Base-by-base conservation (phyloP, 441 rosid species). In the Jatropha podagrica region DNA sequence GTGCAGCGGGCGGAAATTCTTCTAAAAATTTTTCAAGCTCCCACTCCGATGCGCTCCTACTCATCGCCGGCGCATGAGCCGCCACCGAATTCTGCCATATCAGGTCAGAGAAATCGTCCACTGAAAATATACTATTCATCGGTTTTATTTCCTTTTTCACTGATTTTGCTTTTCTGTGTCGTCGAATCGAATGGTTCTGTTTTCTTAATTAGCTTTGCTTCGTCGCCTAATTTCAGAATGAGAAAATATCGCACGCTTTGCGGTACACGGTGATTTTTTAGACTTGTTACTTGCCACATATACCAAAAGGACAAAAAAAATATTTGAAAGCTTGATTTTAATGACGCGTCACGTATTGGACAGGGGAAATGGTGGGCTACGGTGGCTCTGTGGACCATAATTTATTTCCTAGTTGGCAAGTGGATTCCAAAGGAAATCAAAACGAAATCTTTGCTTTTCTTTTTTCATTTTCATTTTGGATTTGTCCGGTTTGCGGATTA, bases 51-150 rank as follows among this genome's bases (percentile, higher is more conserved):
- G 83, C 83, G 86, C 84, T 83, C 67, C 85, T 83, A 40, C 72
- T 81, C 71, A 82, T 80, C 71, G 83, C 78, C 41, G 73, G 68
- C 68, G 77, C 75, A 74, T 85, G 61, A 52, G 69, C 52, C 38
- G 77, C 68, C 55, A 78, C 51, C 71, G 87, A 78, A 74, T 85
- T 49, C 32, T 78, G 60, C 91, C 94, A 95, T 75, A 88, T 83
- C 20, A 91, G 79, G 74, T 89, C 99, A 80, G 91, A 75, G 79
- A 91, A 86, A 81, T 95, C 98, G 77, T 90, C 99, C 32, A 82
- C 81, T 2, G 95, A 83, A 83, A 93, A 91, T 46, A 74, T 69
- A 42, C 76, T 74, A 62, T 71, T 71, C 83, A 79, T 82, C 65
- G 65, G 44, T 17, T 67, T 69, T 27, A 13, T 42, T 8, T 12